Percentiles rank a stretch among this genome's conserved stretches.
These are phyloP conservation scores for Tephrocybe sp. DNA, from an alignment of 768 basidiomycete genomes.

Conservation along the genomic window DNA sequence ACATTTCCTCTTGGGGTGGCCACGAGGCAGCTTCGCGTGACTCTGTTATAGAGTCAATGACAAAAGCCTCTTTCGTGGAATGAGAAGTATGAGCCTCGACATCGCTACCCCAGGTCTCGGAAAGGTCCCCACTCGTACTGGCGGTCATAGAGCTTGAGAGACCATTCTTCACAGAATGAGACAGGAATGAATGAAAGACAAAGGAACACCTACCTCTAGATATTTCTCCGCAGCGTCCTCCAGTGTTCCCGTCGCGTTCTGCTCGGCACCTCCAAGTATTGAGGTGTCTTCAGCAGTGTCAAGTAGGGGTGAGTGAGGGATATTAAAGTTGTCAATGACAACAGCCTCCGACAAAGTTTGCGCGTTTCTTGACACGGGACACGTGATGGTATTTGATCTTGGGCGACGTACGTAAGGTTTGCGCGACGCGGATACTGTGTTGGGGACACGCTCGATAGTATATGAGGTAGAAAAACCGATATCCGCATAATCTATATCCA, in stretches of 20 bases:
- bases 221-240: constrained; percentile 4
- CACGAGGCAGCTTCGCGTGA: constrained; percentile 10
- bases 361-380: constrained; percentile 7
- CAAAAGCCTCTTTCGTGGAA: not conserved
- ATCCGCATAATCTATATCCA: not conserved
- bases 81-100: not conserved
- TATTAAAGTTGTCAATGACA: constrained; percentile 1
- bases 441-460: not conserved
- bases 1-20: constrained; percentile 11
- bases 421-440: not conserved
- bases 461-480: not conserved
- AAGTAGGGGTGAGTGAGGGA: not conserved
- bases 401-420: not conserved
- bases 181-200: not conserved
- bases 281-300: constrained; percentile 7
- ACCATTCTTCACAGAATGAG: constrained; percentile 9
- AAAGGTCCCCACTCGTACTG: constrained; percentile 4
- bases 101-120: not conserved
- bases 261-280: constrained; percentile 5
- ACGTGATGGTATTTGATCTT: constrained; percentile 14
- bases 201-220: not conserved
- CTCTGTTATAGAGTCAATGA: not conserved
- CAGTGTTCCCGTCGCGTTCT: constrained; percentile 10
- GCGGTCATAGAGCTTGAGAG: constrained; percentile 8
- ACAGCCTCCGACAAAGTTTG: constrained; percentile 9